Evolutionary conservation across 2,329 filamentous ascomycete genomes (phyloP).

Genomic region (Fusarium albosuccineum): DNA sequence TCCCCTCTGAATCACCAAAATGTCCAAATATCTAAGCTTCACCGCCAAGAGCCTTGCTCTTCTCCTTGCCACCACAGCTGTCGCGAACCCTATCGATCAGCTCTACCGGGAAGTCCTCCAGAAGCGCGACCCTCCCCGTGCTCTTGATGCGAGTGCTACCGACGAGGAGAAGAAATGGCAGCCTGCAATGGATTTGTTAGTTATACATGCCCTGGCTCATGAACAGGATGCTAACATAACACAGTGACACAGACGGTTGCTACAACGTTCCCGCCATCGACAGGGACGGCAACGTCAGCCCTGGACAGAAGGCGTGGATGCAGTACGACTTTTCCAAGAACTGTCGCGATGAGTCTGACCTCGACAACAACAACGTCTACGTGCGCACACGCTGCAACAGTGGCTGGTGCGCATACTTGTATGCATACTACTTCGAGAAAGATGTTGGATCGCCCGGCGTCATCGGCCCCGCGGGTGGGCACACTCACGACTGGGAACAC

Average conservation of each 20-base stretch:
- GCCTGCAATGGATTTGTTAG: slow-evolving; percentile 9
- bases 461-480: slow-evolving; percentile 5
- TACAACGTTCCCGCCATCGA: slow-evolving; percentile 57
- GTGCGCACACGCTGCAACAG: slow-evolving; percentile 58
- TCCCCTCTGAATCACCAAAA: not conserved
- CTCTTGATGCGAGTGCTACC: not conserved
- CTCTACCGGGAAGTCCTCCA: slow-evolving; percentile 5
- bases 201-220: no score
- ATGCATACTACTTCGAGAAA: slow-evolving; percentile 63
- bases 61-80: not conserved
- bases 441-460: not conserved
- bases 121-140: not conserved
- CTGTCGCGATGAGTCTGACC: slow-evolving; percentile 52
- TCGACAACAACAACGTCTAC: slow-evolving; percentile 58
- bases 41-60: slow-evolving; percentile 3
- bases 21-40: not conserved
- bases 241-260: slow-evolving; percentile 41
- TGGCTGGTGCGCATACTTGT: slow-evolving; percentile 59
- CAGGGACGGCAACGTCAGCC: slow-evolving; percentile 48
- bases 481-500: slow-evolving; percentile 35
- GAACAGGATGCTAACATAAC: not conserved
- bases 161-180: slow-evolving; percentile 10
- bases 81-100: slow-evolving; percentile 2
- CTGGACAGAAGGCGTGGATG: slow-evolving; percentile 49
- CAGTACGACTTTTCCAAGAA: slow-evolving; percentile 41